These are phyloP conservation scores for Hsuehochloa calcarea DNA, from an alignment of 176 grass and related monocot species.

Conservation along the genomic window DNA sequence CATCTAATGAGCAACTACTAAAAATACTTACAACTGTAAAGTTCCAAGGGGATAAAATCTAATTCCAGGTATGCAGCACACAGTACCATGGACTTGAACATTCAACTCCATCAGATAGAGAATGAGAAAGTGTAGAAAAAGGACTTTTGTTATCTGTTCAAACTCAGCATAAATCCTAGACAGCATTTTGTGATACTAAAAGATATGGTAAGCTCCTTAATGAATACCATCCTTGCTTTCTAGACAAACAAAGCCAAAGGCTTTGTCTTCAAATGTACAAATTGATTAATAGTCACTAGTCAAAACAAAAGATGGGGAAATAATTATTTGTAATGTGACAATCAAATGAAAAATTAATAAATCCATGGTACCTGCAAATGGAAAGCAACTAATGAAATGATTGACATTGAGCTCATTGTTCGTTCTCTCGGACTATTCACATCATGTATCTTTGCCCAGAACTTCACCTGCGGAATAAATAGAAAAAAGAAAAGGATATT, in stretches of 20 bases:
- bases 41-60: conserved; percentile 1
- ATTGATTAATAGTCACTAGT: conserved; percentile 1
- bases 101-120: not conserved
- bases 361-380: conserved; percentile 77
- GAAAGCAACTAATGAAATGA: conserved; percentile 89
- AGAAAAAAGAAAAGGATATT: not conserved
- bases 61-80: not conserved
- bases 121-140: not conserved
- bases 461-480: conserved; percentile 61
- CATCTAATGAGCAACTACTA: no score
- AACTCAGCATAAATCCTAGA: not conserved
- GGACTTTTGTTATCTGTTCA: not conserved
- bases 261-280: not conserved
- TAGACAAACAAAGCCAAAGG: not conserved
- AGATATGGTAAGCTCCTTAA: not conserved
- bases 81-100: not conserved
- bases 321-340: conserved; percentile 2
- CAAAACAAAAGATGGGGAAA: conserved; percentile 2
- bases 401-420: conserved; percentile 92
- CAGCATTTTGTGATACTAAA: conserved; percentile 7
- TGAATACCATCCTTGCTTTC: not conserved
- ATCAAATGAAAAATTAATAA: conserved; percentile 21
- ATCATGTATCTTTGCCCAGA: conserved; percentile 75
- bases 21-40: not conserved
- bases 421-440: conserved; percentile 75